Evolutionary conservation across 768 basidiomycete genomes (phyloP), one percentile per base, ranked within the genome.

Genomic region (Dentipellis sp.): DNA sequence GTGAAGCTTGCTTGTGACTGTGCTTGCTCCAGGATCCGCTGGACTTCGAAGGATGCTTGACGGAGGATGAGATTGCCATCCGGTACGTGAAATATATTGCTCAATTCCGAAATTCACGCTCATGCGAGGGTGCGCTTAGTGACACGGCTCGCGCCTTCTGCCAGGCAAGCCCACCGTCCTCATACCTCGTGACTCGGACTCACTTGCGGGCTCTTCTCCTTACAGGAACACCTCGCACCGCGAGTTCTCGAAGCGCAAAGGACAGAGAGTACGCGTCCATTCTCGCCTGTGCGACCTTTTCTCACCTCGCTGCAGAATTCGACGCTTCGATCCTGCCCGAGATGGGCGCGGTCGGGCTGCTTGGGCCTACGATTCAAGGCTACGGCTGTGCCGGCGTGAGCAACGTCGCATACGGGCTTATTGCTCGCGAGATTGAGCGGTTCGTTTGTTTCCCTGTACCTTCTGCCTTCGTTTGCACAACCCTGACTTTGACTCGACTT

Each of bases 401-500:
- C 63, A 87, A 84, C 63, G 94, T 97, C 10, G 89, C 95, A 1
- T 97, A 97, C 61, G 95, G 95, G 5, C 77, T 98, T 23, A 89
- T 98, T 63, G 91, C 92, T 3, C 77, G 95, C 40, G 95, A 97
- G 69, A 86, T 98, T 3, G 95, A 97, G 71, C 77, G 91, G 92
- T 89, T 40, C 16, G 73, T 63, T 14, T 16, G 16, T 19, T 37
- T 50, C 7, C 21, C n/a, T 48, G 42, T 39, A 3, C 6, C 3
- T 6, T 29, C 29, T 29, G 29, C 45, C n/a, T 29, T 39, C 5
- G 8, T 38, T 38, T 55, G 16, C 42, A 10, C 16, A n/a, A 3
- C 35, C 9, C 5, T 29, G 23, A n/a, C 10, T 34, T 19, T 35
- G 10, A 1, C 14, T 16, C 39, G 12, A 3, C 29, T 29, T 29